Evolutionary conservation across 225 moss, liverwort and hornwort genomes (phyloP).

Genomic region (Lunularia cruciata): DNA sequence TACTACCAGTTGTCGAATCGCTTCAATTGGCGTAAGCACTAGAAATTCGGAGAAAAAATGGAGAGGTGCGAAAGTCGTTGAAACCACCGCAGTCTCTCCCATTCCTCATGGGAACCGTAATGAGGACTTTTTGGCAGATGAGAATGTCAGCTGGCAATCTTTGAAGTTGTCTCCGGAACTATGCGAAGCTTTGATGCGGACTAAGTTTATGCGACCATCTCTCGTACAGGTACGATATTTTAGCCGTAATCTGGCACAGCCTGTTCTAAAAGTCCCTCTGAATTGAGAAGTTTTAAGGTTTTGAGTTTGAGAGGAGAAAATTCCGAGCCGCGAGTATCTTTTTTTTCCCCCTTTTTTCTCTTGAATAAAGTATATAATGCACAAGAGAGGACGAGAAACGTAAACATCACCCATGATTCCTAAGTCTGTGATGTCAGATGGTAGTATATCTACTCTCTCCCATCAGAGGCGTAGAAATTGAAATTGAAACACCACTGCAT

Average conservation of each 20-base stretch:
- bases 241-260: not conserved
- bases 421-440: not conserved
- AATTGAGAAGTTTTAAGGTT: not conserved
- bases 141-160: constrained; percentile 63
- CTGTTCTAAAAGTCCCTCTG: not conserved
- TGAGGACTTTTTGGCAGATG: constrained; percentile 67
- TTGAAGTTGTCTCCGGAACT: constrained; percentile 64
- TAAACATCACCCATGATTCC: not conserved
- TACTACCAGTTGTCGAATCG: not conserved
- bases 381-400: not conserved
- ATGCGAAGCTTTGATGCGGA: constrained; percentile 53
- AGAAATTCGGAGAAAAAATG: not conserved
- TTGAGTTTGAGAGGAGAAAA: not conserved
- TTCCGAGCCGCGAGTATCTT: not conserved
- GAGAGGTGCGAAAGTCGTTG: not conserved
- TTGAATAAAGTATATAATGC: not conserved
- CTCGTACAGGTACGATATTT: constrained; percentile 56
- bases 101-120: not conserved
- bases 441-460: not conserved
- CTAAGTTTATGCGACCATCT: constrained; percentile 68
- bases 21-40: not conserved
- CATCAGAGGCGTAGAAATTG: no score
- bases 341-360: not conserved
- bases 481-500: not conserved
- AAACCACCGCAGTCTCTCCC: not conserved